Evolutionary conservation across 108 stramenopile genomes (phyloP), one percentile per base, ranked within the genome.

Genomic region (Nannochloropsis salina): DNA sequence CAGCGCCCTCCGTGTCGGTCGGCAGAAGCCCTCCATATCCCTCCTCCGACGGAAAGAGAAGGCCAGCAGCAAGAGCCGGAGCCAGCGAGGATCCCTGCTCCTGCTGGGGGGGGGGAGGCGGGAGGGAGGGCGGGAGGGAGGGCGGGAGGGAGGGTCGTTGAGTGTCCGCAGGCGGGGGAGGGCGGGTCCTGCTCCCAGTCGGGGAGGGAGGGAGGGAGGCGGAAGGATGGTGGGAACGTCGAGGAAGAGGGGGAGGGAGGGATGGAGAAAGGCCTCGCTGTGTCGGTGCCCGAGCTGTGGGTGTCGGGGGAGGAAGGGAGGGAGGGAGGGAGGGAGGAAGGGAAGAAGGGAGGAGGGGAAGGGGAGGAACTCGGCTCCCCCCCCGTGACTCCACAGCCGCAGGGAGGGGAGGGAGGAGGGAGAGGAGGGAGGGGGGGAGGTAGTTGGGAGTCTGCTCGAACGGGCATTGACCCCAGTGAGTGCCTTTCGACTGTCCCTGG

Each of bases 301-400:
- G n/a, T 20, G 5, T n/a, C 2, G 61, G 61, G n/a, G 61, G 5
- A 74, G 61, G 12, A 51, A 51, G 47, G 9, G 47, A 12, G 9
- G 47, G 47, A 10, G 47, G 61, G n/a, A n/a, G 61, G n/a, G n/a
- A n/a, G n/a, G n/a, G n/a, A n/a, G n/a, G n/a, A n/a, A n/a, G n/a
- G n/a, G n/a, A n/a, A n/a, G n/a, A n/a, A n/a, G n/a, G 61, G 61
- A 74, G 61, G 61, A 74, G 61, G 61, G n/a, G 61, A n/a, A 74
- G 61, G 3, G n/a, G 61, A 74, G 61, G 5, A 20, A n/a, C n/a
- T 74, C 5, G 2, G 20, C 61, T 74, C 61, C 61, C 61, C 61
- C n/a, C 61, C 61, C 61, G 20, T 74, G 20, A 74, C 61, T n/a
- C 61, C 61, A 20, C 61, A 74, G n/a, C 61, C 61, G 4, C 15